Base-by-base conservation (phyloP, 2,329 filamentous ascomycete genomes). In the Fusarium subtropicale region DNA sequence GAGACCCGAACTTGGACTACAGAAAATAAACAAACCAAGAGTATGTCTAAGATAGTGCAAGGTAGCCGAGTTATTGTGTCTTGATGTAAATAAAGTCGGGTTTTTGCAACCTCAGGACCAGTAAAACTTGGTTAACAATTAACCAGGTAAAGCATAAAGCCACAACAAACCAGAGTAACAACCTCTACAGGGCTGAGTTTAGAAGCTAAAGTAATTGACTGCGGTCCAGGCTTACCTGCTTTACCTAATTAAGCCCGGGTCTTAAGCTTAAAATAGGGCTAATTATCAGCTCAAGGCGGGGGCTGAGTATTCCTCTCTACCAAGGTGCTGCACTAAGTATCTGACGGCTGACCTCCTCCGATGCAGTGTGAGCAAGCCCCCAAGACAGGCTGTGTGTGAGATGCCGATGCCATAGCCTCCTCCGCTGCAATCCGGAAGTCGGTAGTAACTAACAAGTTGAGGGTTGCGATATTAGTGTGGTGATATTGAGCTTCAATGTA, bases 261-360 rank as follows among this genome's bases (percentile, higher is more conserved):
- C 20, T 69, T 66, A 69, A 69, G 66, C 55, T 69, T 66, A 69
- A 62, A 66, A 66, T 55, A 69, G 56, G 56, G 66, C 66, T 58
- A 69, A 24, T 41, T 31, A 24, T 52, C 56, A 63, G 52, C 31
- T 66, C 38, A n/a, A 48, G 47, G 39, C 38, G 66, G 33, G 61
- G 56, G 61, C 66, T 64, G 66, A 60, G 65, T 41, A 18, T 20
- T 20, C 5, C 13, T 20, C 16, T 34, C 15, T 36, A 28, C 47
- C 10, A 30, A 30, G 28, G 28, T 30, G 28, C 28, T 30, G 28
- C 28, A 30, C 28, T 30, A 30, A 30, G 28, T 12, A 30, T 30
- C 34, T 54, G 66, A 66, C 30, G 30, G 60, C 60, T 66, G 34
- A 69, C 51, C 12, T 30, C 11, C 30, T 48, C n/a, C 24, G n/a